phyloP scores from a whole-genome alignment of 805 yeast genomes.

The Yarrowia bubula region DNA sequence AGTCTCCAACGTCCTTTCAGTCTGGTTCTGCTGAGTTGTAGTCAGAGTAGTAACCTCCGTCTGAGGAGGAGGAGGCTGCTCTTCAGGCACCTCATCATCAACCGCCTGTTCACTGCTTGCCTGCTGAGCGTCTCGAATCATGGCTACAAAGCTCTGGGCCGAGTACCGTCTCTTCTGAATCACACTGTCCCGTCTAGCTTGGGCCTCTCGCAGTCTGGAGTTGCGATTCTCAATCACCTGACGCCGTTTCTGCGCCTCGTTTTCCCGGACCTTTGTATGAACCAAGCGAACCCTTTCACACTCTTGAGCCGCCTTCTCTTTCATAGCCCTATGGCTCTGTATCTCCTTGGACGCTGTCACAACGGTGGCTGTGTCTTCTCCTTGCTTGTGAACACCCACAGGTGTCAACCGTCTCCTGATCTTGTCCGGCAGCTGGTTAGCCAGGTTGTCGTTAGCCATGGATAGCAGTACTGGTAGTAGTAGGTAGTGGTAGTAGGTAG shows the following conservation, averaged over 20 bases:
- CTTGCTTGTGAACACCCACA: background rate
- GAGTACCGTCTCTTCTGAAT: conserved; percentile 7
- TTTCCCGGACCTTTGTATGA: conserved; percentile 7
- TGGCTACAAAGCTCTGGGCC: conserved; percentile 17
- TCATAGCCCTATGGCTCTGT: background rate
- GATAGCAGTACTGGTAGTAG: background rate
- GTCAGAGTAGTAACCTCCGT: background rate
- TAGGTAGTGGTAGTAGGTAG: background rate
- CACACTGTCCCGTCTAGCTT: background rate
- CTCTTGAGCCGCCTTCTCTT: conserved; percentile 3
- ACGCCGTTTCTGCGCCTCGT: conserved; percentile 4
- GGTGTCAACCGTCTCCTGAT: conserved; percentile 14
- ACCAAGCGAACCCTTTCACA: conserved; percentile 11
- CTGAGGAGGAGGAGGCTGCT: background rate
- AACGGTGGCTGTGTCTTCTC: background rate
- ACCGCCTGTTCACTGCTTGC: background rate
- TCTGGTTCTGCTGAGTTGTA: background rate
- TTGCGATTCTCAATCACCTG: conserved; percentile 14
- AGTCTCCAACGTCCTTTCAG: background rate
- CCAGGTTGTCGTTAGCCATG: conserved; percentile 22
- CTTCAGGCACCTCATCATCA: background rate
- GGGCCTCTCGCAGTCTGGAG: conserved; percentile 1
- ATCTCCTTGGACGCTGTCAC: background rate
- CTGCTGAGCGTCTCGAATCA: conserved; percentile 1
- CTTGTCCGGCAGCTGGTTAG: conserved; percentile 23